Conservation (phyloP, 2,329 filamentous ascomycete species). For the Botrytis medusae region DNA sequence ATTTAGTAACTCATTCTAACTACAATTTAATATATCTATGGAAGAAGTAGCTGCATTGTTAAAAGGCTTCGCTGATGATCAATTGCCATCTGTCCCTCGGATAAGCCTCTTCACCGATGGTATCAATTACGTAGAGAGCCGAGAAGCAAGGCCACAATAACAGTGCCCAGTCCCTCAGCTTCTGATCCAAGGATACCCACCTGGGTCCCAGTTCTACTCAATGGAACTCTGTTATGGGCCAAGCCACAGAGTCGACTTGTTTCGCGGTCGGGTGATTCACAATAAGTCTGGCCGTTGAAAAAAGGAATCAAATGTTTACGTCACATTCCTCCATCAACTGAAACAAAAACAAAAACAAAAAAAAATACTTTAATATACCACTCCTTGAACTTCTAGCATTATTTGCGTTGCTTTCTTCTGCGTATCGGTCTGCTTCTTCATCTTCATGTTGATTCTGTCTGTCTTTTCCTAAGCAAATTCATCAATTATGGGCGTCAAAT, state of each 20-base stretch:
- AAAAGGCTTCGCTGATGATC: background rate
- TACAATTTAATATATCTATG: background rate
- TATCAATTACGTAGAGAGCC: background rate
- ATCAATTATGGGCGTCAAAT: constrained; percentile 47
- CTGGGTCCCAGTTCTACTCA: background rate
- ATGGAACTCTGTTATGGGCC: background rate
- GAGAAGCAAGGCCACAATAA: background rate
- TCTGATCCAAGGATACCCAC: background rate
- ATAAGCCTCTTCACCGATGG: background rate
- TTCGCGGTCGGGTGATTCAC: constrained; percentile 7
- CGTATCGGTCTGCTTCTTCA: background rate
- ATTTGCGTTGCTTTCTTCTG: background rate
- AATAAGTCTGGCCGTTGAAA: constrained; percentile 11
- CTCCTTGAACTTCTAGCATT: background rate
- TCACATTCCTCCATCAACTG: constrained; percentile 18
- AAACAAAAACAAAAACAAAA: constrained; percentile 19
- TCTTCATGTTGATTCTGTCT: background rate
- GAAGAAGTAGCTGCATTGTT: background rate
- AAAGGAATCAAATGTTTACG: constrained; percentile 2
- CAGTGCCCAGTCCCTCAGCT: background rate
- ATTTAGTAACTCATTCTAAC: background rate
- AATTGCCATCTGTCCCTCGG: background rate
- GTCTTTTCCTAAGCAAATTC: background rate
- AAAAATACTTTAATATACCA: background rate
- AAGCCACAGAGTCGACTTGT: background rate